phyloP scores from a whole-genome alignment of 345 rosid species.

The Combretum micranthum region DNA sequence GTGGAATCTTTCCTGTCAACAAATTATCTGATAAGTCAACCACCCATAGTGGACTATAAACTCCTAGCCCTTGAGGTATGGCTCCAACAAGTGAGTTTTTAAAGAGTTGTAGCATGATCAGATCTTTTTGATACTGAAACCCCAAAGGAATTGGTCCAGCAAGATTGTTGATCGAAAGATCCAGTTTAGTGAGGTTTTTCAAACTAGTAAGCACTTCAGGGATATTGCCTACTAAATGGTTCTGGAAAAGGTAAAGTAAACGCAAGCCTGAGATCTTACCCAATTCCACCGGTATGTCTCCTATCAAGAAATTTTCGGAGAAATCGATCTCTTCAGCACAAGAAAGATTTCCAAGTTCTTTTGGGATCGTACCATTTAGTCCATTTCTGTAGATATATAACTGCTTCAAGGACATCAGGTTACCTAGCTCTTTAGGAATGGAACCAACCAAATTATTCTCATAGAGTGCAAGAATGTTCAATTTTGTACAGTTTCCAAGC shows the following conservation, averaged over 20 bases:
- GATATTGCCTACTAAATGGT: constrained; percentile 55
- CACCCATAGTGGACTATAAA: constrained; percentile 62
- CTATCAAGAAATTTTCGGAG: constrained; percentile 63
- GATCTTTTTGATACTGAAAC: constrained; percentile 52
- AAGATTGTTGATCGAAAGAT: constrained; percentile 73
- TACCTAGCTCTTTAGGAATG: constrained; percentile 60
- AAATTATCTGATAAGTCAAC: constrained; percentile 68
- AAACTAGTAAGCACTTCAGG: constrained; percentile 62
- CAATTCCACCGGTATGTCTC: constrained; percentile 70
- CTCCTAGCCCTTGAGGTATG: constrained; percentile 72
- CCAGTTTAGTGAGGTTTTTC: constrained; percentile 64
- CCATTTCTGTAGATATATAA: constrained; percentile 67
- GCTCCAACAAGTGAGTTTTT: constrained; percentile 53
- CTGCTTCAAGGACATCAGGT: constrained; percentile 28
- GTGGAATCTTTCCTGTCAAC: constrained; percentile 63
- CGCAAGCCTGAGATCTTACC: constrained; percentile 44
- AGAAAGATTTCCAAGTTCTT: constrained; percentile 75
- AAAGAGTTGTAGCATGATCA: constrained; percentile 71
- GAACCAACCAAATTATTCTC: constrained; percentile 67
- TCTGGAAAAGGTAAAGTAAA: constrained; percentile 81
- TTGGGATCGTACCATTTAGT: constrained; percentile 69
- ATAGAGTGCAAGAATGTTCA: constrained; percentile 64
- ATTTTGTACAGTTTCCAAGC: constrained; percentile 59
- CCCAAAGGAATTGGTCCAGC: constrained; percentile 65
- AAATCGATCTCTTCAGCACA: constrained; percentile 66